Evolutionary conservation across 345 rosid genomes (phyloP).

Genomic region (Pistacia vera): DNA sequence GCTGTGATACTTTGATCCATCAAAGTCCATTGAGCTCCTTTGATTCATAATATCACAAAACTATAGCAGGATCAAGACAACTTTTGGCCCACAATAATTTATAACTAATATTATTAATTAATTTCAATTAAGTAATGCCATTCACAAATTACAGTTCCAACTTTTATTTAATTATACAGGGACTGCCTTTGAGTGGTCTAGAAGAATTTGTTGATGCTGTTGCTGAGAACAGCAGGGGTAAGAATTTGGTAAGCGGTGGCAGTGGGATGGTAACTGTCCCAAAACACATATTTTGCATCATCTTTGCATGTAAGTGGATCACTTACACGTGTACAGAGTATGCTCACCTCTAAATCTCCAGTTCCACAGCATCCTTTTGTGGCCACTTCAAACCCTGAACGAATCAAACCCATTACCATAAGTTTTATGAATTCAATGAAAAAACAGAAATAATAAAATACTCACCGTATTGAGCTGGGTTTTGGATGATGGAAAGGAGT

Average conservation of each 20-base stretch:
- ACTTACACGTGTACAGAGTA: slow-evolving; percentile 40
- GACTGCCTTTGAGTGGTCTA: not conserved
- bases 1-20: no score
- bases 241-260: slow-evolving; percentile 47
- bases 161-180: not conserved
- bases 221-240: not conserved
- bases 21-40: no score
- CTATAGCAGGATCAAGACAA: no score
- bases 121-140: no score
- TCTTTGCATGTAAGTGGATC: slow-evolving; percentile 34
- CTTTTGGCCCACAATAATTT: no score
- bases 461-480: slow-evolving; percentile 57
- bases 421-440: no score
- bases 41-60: no score
- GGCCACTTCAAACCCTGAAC: slow-evolving; percentile 56
- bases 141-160: no score
- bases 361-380: slow-evolving; percentile 75
- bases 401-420: not conserved
- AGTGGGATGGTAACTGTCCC: slow-evolving; percentile 86
- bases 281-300: slow-evolving; percentile 58
- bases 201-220: not conserved
- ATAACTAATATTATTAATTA: no score
- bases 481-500: slow-evolving; percentile 39
- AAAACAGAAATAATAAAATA: no score
- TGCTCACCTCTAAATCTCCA: slow-evolving; percentile 55